A percentile compares a stretch with the other conserved stretches of the same genome.
These are phyloP conservation scores for Steccherinum ochraceum DNA, from an alignment of 768 basidiomycete genomes.

Conservation along the genomic window DNA sequence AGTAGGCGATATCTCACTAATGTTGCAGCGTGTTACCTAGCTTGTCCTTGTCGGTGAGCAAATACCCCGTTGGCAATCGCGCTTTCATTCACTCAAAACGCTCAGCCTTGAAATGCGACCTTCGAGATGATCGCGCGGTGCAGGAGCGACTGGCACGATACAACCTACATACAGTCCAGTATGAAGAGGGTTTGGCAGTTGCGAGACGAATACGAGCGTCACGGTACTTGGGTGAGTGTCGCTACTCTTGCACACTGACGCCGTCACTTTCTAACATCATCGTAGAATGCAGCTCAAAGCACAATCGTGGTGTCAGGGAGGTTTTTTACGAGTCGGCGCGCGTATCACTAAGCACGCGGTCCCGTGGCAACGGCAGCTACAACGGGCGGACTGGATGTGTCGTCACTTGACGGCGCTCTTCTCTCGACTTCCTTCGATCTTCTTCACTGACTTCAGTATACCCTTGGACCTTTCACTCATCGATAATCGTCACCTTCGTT, in stretches of 20 bases:
- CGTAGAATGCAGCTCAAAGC: slow-evolving; percentile 94
- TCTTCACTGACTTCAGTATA: not conserved
- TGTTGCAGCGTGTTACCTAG: slow-evolving; percentile 30
- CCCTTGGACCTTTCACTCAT: not conserved
- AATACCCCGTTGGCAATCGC: slow-evolving; percentile 3
- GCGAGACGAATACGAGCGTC: slow-evolving; percentile 89
- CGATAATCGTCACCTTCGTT: slow-evolving; percentile 1
- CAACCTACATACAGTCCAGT: slow-evolving; percentile 71
- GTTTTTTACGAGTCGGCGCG: slow-evolving; percentile 91
- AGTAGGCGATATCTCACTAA: slow-evolving; percentile 1
- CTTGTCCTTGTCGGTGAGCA: slow-evolving; percentile 85
- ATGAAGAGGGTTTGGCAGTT: slow-evolving; percentile 87
- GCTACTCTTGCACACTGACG: not conserved
- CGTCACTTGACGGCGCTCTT: slow-evolving; percentile 42
- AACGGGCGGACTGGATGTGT: slow-evolving; percentile 37
- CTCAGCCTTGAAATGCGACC: slow-evolving; percentile 90
- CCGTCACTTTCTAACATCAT: not conserved
- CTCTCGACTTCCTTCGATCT: slow-evolving; percentile 2
- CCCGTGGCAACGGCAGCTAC: slow-evolving; percentile 52
- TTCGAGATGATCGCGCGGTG: slow-evolving; percentile 75
- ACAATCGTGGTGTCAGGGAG: slow-evolving; percentile 90
- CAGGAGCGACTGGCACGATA: slow-evolving; percentile 69
- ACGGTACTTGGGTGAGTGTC: slow-evolving; percentile 76
- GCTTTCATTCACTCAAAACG: not conserved
- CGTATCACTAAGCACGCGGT: slow-evolving; percentile 68